Conservation (phyloP, 768 basidiomycete species). For the Pisolithus marmoratus region DNA sequence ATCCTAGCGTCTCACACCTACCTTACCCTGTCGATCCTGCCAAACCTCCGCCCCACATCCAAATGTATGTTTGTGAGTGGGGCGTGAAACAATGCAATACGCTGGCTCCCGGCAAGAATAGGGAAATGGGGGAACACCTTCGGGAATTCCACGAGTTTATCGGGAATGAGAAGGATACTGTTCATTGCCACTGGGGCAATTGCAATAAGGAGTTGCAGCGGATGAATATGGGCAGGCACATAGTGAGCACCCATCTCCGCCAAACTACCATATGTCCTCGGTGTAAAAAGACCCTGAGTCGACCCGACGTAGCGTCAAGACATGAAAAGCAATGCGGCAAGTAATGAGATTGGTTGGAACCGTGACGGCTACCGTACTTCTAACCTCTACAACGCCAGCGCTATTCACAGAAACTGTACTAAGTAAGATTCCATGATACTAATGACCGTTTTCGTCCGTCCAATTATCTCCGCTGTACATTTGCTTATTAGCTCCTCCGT, state of each 20-base stretch:
- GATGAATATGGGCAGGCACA: conserved; percentile 26
- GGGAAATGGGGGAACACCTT: conserved; percentile 26
- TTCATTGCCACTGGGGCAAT: conserved; percentile 19
- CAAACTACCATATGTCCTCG: conserved; percentile 18
- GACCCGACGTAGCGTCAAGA: conserved; percentile 22
- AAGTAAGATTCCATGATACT: background rate
- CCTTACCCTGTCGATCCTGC: background rate
- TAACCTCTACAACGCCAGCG: background rate
- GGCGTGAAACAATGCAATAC: conserved; percentile 17
- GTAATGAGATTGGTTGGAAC: background rate
- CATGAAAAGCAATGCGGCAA: conserved; percentile 21
- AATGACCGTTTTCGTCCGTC: background rate
- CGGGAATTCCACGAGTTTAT: conserved; percentile 15
- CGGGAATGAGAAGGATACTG: conserved; percentile 22
- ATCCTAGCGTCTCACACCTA: background rate
- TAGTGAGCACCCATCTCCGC: conserved; percentile 23
- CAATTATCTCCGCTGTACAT: background rate
- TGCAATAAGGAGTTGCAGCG: conserved; percentile 20
- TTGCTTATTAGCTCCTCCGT: background rate
- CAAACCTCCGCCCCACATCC: conserved; percentile 2
- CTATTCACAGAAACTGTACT: background rate
- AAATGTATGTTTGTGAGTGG: conserved; percentile 18
- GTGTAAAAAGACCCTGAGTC: conserved; percentile 19
- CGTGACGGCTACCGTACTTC: background rate
- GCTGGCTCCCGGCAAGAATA: conserved; percentile 21